A percentile compares a stretch with the other conserved stretches of the same genome.
phyloP scores from a whole-genome alignment of 2,329 filamentous ascomycete species.

The Microcyclospora pomicola region DNA sequence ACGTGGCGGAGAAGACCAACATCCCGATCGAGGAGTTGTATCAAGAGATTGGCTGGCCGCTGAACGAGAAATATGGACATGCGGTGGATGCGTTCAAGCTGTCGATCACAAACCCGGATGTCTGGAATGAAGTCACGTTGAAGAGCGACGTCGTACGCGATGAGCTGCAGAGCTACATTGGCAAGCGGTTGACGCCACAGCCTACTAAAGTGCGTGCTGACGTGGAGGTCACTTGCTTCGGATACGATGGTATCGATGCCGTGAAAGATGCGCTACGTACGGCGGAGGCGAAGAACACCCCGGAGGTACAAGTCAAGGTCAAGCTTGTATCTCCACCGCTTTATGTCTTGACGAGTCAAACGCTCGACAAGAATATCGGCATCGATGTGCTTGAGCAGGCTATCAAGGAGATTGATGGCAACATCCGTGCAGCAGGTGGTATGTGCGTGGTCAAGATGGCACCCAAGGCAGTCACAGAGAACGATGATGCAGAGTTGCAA shows the following conservation, averaged over 20 bases:
- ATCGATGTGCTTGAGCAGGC: slow-evolving; percentile 77
- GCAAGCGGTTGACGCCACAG: slow-evolving; percentile 91
- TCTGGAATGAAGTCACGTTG: slow-evolving; percentile 89
- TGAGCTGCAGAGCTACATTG: slow-evolving; percentile 88
- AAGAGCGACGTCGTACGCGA: slow-evolving; percentile 71
- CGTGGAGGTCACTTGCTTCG: slow-evolving; percentile 81
- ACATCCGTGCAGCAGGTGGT: slow-evolving; percentile 66
- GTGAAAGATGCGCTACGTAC: slow-evolving; percentile 86
- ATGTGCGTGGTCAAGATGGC: slow-evolving; percentile 91
- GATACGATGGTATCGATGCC: slow-evolving; percentile 95
- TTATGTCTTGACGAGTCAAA: slow-evolving; percentile 91
- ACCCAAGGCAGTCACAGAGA: slow-evolving; percentile 96
- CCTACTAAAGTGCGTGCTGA: slow-evolving; percentile 98
- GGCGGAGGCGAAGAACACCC: slow-evolving; percentile 84
- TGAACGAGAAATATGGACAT: slow-evolving; percentile 96
- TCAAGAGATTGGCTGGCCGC: slow-evolving; percentile 86
- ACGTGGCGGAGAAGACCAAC: slow-evolving; percentile 93
- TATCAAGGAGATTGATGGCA: slow-evolving; percentile 71
- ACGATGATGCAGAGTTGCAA: slow-evolving; percentile 91
- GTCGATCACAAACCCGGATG: slow-evolving; percentile 93
- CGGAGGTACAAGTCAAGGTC: slow-evolving; percentile 91
- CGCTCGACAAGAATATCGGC: slow-evolving; percentile 79
- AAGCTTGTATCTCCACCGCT: slow-evolving; percentile 95
- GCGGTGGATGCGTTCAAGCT: slow-evolving; percentile 97
- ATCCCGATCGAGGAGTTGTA: slow-evolving; percentile 91